These are phyloP conservation scores for Scedosporium dehoogii DNA, from an alignment of 2,329 filamentous ascomycete species.

Conservation along the genomic window DNA sequence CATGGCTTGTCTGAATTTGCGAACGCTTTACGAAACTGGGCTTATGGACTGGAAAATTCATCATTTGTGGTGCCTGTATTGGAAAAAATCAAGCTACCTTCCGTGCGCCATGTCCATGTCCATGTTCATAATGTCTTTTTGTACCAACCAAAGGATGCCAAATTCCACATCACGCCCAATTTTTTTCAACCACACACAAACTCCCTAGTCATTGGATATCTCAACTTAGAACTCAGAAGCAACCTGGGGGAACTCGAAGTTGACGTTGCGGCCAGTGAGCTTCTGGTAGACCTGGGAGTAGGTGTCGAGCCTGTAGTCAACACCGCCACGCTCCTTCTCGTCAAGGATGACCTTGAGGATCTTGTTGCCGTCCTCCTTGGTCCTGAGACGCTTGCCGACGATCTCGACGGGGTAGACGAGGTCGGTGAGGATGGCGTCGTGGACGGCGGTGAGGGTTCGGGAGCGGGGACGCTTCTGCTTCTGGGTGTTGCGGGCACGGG, in stretches of 20 bases:
- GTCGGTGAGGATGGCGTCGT: constrained; percentile 96
- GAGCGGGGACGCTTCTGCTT: constrained; percentile 98
- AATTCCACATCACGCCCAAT: constrained; percentile 19
- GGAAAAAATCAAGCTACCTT: constrained; percentile 10
- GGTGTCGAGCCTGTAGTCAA: constrained; percentile 99
- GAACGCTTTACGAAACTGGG: constrained; percentile 10
- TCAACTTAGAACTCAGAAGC: constrained; percentile 66
- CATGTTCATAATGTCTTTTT: constrained; percentile 10
- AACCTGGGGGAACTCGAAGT: constrained; percentile 96
- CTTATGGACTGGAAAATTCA: constrained; percentile 14
- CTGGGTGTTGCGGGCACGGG: constrained; percentile 89
- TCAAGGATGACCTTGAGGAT: constrained; percentile 97
- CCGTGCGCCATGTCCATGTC: constrained; percentile 3
- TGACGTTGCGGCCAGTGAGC: constrained; percentile 90
- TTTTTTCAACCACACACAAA: neutral
- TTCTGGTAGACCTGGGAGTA: constrained; percentile 99
- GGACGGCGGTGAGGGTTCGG: constrained; percentile 94
- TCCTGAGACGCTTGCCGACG: constrained; percentile 96
- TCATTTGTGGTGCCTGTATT: constrained; percentile 11
- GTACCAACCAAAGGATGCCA: constrained; percentile 28
- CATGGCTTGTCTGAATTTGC: neutral
- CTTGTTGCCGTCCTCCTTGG: constrained; percentile 98
- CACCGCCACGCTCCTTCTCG: constrained; percentile 99
- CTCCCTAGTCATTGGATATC: neutral
- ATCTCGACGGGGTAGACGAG: constrained; percentile 99